Percentiles rank a stretch among this genome's conserved stretches.
Evolutionary conservation across 768 basidiomycete species (phyloP).

Genomic region (Russula brevipes): DNA sequence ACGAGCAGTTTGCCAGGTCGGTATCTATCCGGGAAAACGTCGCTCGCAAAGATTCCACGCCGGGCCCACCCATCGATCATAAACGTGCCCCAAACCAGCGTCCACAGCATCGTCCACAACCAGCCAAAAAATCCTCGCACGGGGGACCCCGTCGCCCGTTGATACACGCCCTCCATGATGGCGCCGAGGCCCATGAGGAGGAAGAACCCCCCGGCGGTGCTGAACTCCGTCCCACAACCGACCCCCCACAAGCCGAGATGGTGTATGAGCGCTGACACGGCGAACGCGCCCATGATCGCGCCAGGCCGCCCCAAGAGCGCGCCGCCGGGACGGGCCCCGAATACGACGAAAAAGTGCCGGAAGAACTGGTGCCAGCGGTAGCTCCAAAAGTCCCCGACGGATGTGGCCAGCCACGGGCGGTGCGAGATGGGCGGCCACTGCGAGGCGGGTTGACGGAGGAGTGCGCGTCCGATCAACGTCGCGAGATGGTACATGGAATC

Average conservation of each 20-base stretch:
- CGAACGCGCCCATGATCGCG: constrained; percentile 51
- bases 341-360: constrained; percentile 32
- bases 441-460: constrained; percentile 30
- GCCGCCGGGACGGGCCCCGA: constrained; percentile 33
- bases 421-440: constrained; percentile 35
- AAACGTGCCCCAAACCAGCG: constrained; percentile 38
- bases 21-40: neutral
- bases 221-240: constrained; percentile 47
- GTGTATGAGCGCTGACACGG: constrained; percentile 57
- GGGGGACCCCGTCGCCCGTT: constrained; percentile 38
- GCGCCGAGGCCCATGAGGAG: constrained; percentile 51
- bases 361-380: constrained; percentile 37
- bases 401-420: constrained; percentile 36
- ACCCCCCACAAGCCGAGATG: constrained; percentile 54
- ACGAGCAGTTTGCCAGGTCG: constrained; percentile 12
- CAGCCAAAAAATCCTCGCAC: constrained; percentile 47
- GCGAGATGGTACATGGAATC: constrained; percentile 27
- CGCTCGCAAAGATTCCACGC: constrained; percentile 3
- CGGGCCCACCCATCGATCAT: constrained; percentile 14
- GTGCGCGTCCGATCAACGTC: constrained; percentile 27
- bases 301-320: constrained; percentile 45
- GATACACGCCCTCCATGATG: constrained; percentile 46
- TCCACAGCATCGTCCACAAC: constrained; percentile 49
- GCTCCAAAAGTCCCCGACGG: constrained; percentile 37
- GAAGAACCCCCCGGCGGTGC: constrained; percentile 46